Evolutionary conservation across 176 grass and related monocot species (phyloP), one percentile per base, ranked within the genome.

Genomic region (Bonia amplexicaulis): DNA sequence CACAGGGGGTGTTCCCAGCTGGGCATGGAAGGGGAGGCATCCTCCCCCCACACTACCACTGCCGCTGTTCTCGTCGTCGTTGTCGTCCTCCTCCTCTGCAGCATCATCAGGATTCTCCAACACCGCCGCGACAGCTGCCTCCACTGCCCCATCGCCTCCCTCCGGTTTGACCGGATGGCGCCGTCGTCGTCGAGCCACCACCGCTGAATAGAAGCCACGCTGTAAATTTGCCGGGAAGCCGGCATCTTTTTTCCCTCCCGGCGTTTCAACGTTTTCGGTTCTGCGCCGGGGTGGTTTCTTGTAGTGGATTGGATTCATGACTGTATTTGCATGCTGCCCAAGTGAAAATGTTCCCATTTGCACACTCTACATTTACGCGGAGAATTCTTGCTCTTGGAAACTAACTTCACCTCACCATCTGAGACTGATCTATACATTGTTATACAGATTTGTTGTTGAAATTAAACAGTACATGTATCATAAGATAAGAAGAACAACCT

Each of bases 91-190:
- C 5, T 89, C 94, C 37, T 41, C 90, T 82, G 96, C 96, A 94
- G 96, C 91, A 98, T 93, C 91, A 96, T 95, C 93, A 96, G 91
- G 96, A 98, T 98, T 98, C 93, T 95, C 95, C 70, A 95, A 67
- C n/a, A 41, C 73, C 62, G 51, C 85, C 65, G 37, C 17, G 42
- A 66, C 85, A 75, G 89, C 85, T 90, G 84, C 92, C 57, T 79
- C 59, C 39, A 13, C 69, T 71, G 10, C 69, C 58, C 84, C 64
- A 73, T 65, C 64, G 11, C 67, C 74, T 45, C 85, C 62, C 63
- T 74, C 74, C 74, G 31, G 80, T 87, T 87, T 73, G 52, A 90
- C 68, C 77, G 81, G 12, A 74, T 35, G 62, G 85, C 89, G 1
- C 47, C 82, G 0, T 89, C 91, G 5, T 81, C 89, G 31, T 85